phyloP scores from a whole-genome alignment of 441 rosid species.

The Metrosideros polymorpha region DNA sequence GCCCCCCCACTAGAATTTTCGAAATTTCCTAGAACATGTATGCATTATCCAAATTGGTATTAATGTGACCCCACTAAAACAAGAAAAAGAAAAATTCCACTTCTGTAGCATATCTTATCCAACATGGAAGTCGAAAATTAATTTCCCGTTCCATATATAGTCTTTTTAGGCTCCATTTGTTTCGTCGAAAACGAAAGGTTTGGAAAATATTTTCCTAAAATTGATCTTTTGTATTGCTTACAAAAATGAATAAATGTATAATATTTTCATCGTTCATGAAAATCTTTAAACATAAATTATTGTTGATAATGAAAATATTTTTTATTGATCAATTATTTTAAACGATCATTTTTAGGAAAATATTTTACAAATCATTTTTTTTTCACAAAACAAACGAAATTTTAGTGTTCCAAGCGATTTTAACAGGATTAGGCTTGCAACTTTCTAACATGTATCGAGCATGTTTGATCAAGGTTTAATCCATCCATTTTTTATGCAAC shows the following conservation, averaged over 20 bases:
- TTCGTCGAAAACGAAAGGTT: background rate
- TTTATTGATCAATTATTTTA: background rate
- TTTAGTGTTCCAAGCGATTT: background rate
- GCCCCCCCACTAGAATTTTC: background rate
- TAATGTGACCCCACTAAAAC: background rate
- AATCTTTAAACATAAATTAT: background rate
- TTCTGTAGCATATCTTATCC: background rate
- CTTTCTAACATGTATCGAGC: background rate
- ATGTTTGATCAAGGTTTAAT: background rate
- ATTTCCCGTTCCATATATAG: background rate
- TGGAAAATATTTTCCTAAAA: background rate
- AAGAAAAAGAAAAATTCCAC: background rate
- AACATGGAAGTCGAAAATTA: background rate
- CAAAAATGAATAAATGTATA: fast-evolving
- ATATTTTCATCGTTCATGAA: background rate
- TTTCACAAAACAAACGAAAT: fast-evolving
- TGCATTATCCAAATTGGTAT: background rate
- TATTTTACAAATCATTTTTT: background rate
- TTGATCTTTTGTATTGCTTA: background rate
- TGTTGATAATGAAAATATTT: background rate
- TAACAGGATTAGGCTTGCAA: background rate
- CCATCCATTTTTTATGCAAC: background rate
- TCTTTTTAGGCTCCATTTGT: background rate
- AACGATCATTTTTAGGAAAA: background rate
- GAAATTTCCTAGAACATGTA: background rate